Evolutionary conservation across 768 basidiomycete species (phyloP), one percentile per base, ranked within the genome.

Genomic region (Gymnopilus dilepis): DNA sequence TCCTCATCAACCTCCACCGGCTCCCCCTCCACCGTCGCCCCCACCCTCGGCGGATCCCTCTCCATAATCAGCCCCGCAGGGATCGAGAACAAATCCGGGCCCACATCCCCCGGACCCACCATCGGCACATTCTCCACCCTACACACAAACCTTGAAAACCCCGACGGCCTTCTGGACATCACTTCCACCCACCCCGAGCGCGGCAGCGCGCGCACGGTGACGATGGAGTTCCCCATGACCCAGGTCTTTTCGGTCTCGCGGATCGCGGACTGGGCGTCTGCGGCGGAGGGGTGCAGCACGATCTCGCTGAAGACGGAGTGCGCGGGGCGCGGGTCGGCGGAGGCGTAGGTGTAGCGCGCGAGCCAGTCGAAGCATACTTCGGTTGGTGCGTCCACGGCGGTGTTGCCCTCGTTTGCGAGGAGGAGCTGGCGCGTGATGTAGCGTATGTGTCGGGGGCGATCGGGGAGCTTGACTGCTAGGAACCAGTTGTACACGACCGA

Each of bases 301-400:
- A 95, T 86, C 34, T 95, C 91, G 63, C 83, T 86, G 57, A 98
- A 82, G 53, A 89, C 80, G 0, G 93, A 94, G 31, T 81, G 83
- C 1, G 94, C 86, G 2, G 97, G 94, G 15, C 92, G 86, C 1
- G 97, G 96, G 70, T 97, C 95, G 15, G 95, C 94, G 68, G 91
- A 95, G 13, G 90, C 94, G 68, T 96, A 98, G 0, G 97, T 91
- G 72, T 97, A 97, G 17, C 97, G 84, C 9, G 94, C 91, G 17
- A 99, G 82, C 95, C 96, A 99, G 73, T 99, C 97, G 70, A 99
- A 96, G 75, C 94, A 97, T 34, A 99, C 97, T 71, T 98, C 94
- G 0, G 95, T 93, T 26, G 90, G 89, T 61, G 92, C 94, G 72
- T 99, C 97, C 5, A 96, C 79, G 40, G 85, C 82, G 1, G 78